Evolutionary conservation across 148 eudicot species (phyloP).

Genomic region (Simmondsia chinensis): DNA sequence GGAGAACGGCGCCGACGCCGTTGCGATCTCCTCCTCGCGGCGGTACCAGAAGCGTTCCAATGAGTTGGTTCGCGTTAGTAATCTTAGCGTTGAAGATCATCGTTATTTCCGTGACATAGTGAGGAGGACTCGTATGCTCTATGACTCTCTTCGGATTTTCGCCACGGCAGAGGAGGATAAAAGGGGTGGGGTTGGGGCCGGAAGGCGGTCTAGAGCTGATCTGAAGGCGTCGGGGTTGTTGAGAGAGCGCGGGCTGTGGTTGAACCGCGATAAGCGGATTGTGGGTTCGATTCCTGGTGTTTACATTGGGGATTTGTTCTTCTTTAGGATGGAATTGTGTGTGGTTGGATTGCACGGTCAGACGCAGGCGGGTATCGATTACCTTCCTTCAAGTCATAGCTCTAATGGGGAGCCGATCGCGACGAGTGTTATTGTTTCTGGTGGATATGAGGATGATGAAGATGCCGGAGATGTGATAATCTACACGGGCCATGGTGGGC

Average conservation of each 20-base stretch:
- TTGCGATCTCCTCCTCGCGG: slow-evolving; percentile 7
- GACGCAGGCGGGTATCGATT: slow-evolving; percentile 84
- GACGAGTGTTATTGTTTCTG: slow-evolving; percentile 77
- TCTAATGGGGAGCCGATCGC: slow-evolving; percentile 89
- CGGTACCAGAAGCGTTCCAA: slow-evolving; percentile 35
- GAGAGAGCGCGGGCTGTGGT: slow-evolving; percentile 63
- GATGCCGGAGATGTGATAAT: slow-evolving; percentile 71
- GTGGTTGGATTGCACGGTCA: slow-evolving; percentile 87
- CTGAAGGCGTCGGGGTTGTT: slow-evolving; percentile 47
- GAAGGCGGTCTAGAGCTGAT: slow-evolving; percentile 53
- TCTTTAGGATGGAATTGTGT: slow-evolving; percentile 76
- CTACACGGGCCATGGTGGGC: slow-evolving; percentile 92
- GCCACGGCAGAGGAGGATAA: slow-evolving; percentile 38
- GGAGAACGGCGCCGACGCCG: too few species aligned
- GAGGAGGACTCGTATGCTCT: slow-evolving; percentile 54
- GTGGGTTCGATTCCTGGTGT: slow-evolving; percentile 88
- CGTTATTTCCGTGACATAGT: slow-evolving; percentile 47
- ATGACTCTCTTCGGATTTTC: slow-evolving; percentile 47
- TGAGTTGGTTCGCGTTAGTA: slow-evolving; percentile 64
- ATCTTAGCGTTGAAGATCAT: slow-evolving; percentile 38
- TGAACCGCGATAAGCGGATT: slow-evolving; percentile 66
- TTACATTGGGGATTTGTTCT: slow-evolving; percentile 70
- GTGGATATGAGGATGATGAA: slow-evolving; percentile 92
- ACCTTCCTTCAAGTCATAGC: slow-evolving; percentile 55
- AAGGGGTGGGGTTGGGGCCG: slow-evolving; percentile 14